Percentiles rank a stretch among this genome's conserved stretches.
These are phyloP conservation scores for Nelumbo lutea DNA, from an alignment of 164 flowering plant species.

Conservation along the genomic window DNA sequence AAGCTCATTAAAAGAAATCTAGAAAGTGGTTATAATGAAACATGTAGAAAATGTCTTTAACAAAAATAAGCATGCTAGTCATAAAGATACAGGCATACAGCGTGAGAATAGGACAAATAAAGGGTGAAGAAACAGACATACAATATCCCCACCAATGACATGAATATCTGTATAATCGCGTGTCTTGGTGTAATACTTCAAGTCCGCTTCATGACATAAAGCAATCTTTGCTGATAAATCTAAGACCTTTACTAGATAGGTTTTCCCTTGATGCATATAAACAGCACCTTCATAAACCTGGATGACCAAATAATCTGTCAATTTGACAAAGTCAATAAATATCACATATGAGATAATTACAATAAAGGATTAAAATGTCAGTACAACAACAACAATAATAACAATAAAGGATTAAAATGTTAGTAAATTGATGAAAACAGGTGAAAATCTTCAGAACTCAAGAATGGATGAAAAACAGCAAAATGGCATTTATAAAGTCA, in stretches of 20 bases:
- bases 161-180: conserved; percentile 90
- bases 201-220: conserved; percentile 60
- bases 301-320: conserved; percentile 8
- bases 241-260: conserved; percentile 70
- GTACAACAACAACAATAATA: not conserved
- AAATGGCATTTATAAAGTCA: not conserved
- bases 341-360: not conserved
- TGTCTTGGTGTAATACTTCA: conserved; percentile 82
- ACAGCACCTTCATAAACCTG: conserved; percentile 98
- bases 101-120: not conserved
- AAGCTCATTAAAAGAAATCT: not conserved
- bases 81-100: not conserved
- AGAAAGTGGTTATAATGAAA: not conserved
- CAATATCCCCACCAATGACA: conserved; percentile 62
- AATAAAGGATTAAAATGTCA: not conserved
- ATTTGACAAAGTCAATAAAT: not conserved
- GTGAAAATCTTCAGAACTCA: not conserved
- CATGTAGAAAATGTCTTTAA: not conserved
- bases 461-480: not conserved
- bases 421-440: not conserved
- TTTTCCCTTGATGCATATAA: conserved; percentile 82
- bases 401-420: not conserved
- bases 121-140: conserved; percentile 30
- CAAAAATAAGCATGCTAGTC: conserved; percentile 1
- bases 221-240: conserved; percentile 69